These are phyloP conservation scores for Trichoderma citrinoviride DNA, from an alignment of 2,329 filamentous ascomycete genomes.

Conservation along the genomic window DNA sequence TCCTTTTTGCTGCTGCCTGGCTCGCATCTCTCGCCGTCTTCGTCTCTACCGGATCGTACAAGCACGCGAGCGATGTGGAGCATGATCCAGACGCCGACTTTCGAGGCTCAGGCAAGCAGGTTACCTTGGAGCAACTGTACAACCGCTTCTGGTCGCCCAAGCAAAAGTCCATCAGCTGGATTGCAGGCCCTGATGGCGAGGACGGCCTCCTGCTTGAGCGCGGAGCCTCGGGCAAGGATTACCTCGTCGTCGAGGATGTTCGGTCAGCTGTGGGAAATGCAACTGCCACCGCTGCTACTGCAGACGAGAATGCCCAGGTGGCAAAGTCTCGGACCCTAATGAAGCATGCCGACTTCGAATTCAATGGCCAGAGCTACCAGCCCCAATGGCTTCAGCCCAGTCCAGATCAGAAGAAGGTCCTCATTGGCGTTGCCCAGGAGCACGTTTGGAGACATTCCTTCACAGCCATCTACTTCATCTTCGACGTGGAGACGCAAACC, in stretches of 20 bases:
- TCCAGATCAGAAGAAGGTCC: slow-evolving; percentile 78
- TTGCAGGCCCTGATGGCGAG: slow-evolving; percentile 68
- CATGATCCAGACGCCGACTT: slow-evolving; percentile 67
- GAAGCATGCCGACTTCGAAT: slow-evolving; percentile 62
- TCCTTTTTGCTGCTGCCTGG: slow-evolving; percentile 66
- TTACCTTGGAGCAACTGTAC: slow-evolving; percentile 71
- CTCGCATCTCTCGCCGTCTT: slow-evolving; percentile 65
- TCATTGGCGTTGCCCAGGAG: slow-evolving; percentile 70
- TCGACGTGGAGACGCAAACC: slow-evolving; percentile 78
- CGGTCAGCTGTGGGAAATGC: slow-evolving; percentile 43
- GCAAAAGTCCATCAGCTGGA: slow-evolving; percentile 70
- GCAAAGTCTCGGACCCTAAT: slow-evolving; percentile 69
- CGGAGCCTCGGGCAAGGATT: slow-evolving; percentile 63
- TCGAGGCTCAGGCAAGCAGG: slow-evolving; percentile 65
- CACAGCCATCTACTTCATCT: slow-evolving; percentile 83
- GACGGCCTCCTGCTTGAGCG: slow-evolving; percentile 84
- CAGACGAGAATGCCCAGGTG: slow-evolving; percentile 36
- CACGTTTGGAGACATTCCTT: slow-evolving; percentile 89
- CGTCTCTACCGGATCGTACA: slow-evolving; percentile 62
- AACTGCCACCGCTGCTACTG: not conserved
- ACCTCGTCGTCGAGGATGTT: slow-evolving; percentile 84
- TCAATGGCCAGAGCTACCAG: slow-evolving; percentile 52
- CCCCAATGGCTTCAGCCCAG: slow-evolving; percentile 70
- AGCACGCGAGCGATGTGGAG: slow-evolving; percentile 58
- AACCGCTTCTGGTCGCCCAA: slow-evolving; percentile 62